Conservation (phyloP, 2,329 filamentous ascomycete genomes). For the Colletotrichum somersetense region DNA sequence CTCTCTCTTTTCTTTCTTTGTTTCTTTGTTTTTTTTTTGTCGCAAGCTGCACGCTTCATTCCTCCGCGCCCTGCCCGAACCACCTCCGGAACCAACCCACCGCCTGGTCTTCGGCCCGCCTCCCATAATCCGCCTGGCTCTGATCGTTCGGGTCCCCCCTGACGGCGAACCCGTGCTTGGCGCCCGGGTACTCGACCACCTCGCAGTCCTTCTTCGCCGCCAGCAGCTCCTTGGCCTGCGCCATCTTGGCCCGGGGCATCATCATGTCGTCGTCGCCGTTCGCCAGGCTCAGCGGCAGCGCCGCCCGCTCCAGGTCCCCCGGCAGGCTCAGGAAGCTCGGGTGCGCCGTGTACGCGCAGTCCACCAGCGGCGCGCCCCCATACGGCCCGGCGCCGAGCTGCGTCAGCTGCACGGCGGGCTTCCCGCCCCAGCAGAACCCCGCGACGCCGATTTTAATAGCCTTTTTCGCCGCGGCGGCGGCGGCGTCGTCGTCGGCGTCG, state of each 20-base stretch:
- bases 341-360: conserved; percentile 66
- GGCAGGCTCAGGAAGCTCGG: conserved; percentile 63
- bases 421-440: conserved; percentile 75
- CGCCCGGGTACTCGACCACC: conserved; percentile 48
- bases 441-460: conserved; percentile 60
- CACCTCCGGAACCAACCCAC: conserved; percentile 48
- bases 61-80: conserved; percentile 24
- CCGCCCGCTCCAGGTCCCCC: conserved; percentile 60
- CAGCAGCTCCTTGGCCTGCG: conserved; percentile 52
- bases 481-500: too few species aligned
- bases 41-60: background rate
- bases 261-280: conserved; percentile 60
- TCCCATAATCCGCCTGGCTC: conserved; percentile 45
- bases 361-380: conserved; percentile 56
- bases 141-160: conserved; percentile 45
- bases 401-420: conserved; percentile 62
- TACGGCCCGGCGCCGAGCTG: conserved; percentile 41
- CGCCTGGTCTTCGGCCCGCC: conserved; percentile 47
- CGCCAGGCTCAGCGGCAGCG: conserved; percentile 60
- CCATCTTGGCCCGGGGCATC: conserved; percentile 51
- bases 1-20: background rate
- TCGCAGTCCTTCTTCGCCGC: conserved; percentile 48
- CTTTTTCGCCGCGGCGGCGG: background rate
- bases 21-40: background rate
- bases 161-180: conserved; percentile 49